Conservation (phyloP, 169 alveolate genomes). For the Babesia divergens region DNA sequence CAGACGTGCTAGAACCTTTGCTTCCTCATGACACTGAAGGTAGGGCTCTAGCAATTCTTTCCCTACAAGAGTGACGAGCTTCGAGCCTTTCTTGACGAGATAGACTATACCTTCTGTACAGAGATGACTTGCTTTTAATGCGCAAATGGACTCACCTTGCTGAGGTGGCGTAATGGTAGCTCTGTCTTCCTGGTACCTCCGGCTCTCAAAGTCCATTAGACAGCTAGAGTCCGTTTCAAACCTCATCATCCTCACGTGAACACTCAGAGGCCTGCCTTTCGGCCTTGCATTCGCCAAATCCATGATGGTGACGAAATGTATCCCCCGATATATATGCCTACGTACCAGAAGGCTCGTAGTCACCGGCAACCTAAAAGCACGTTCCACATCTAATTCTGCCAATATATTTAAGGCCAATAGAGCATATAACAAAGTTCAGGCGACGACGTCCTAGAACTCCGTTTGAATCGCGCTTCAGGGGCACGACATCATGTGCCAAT, state of each 20-base stretch:
- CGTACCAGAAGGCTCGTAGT: too few relatives aligned
- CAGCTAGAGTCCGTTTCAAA: not conserved
- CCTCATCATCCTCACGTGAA: not conserved
- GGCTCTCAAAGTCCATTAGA: slow-evolving; percentile 5
- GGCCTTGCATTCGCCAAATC: not conserved
- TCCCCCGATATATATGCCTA: too few relatives aligned
- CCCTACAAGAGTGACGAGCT: not conserved
- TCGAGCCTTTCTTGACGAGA: slow-evolving; percentile 12
- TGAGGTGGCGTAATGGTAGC: not conserved
- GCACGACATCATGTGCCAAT: too few relatives aligned
- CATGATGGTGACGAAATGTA: too few relatives aligned
- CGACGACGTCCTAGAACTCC: too few relatives aligned
- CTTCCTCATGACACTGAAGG: not conserved
- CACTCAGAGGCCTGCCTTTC: not conserved
- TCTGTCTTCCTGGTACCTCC: not conserved
- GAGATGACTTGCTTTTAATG: not conserved
- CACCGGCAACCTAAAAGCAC: too few relatives aligned
- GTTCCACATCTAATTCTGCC: too few relatives aligned
- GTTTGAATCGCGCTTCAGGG: too few relatives aligned
- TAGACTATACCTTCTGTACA: not conserved
- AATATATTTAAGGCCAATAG: too few relatives aligned
- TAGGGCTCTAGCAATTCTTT: not conserved
- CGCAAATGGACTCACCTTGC: not conserved
- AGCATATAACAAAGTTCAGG: too few relatives aligned
- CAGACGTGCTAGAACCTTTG: slow-evolving; percentile 1